phyloP scores from a whole-genome alignment of 305 asterid species.

The Fraxinus platypoda region DNA sequence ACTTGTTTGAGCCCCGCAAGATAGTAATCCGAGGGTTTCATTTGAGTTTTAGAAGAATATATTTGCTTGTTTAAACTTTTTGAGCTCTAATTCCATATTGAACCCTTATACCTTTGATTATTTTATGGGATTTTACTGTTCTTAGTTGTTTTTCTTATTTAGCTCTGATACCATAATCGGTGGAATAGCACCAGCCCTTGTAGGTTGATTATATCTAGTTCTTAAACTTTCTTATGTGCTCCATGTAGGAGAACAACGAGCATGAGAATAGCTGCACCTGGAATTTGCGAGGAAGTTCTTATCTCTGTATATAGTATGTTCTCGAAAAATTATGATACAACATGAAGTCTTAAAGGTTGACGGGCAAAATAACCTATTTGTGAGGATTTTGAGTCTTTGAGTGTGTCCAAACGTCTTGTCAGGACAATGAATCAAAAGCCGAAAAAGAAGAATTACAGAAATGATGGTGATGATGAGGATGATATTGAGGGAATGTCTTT shows the following conservation, averaged over 20 bases:
- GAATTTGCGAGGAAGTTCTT: not conserved
- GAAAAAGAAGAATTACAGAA: constrained; percentile 54
- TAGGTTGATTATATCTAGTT: not conserved
- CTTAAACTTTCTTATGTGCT: constrained; percentile 13
- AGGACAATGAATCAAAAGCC: constrained; percentile 70
- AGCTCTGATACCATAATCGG: not conserved
- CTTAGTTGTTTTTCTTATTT: not conserved
- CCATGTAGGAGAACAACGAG: constrained; percentile 22
- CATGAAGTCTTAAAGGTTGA: constrained; percentile 42
- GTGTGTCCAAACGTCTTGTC: constrained; percentile 58
- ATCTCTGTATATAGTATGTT: not conserved
- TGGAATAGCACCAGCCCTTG: not conserved
- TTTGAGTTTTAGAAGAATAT: not conserved
- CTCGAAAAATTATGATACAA: constrained; percentile 18
- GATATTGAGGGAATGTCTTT: constrained; percentile 54
- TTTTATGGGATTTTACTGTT: not conserved
- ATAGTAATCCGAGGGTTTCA: not conserved
- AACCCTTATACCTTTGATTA: not conserved
- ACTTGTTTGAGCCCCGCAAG: not conserved
- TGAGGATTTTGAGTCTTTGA: constrained; percentile 53
- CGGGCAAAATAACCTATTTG: constrained; percentile 39
- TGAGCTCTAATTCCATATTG: not conserved
- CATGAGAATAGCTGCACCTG: not conserved
- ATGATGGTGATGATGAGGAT: constrained; percentile 51
- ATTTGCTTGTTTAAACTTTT: not conserved